Conservation (phyloP, 305 asterid species). For the Solanum hybrid region DNA sequence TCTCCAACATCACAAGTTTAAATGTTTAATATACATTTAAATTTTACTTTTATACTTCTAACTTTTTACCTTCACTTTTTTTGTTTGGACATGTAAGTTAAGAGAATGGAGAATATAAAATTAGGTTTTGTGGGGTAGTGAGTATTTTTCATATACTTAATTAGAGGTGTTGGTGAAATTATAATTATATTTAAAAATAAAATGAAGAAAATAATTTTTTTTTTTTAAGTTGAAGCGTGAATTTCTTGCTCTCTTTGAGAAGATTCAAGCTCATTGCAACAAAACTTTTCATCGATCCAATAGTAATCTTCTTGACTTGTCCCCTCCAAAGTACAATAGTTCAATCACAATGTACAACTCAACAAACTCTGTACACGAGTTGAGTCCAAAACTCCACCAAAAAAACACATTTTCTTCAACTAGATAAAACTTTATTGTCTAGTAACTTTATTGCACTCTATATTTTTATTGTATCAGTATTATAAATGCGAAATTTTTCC, state of each 20-base stretch:
- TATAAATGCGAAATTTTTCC: too few relatives aligned
- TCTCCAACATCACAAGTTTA: background rate
- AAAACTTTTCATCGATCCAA: accelerated
- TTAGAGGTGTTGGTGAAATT: background rate
- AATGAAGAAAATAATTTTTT: too few relatives aligned
- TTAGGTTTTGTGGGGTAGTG: background rate
- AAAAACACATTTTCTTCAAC: background rate
- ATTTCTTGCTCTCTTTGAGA: background rate
- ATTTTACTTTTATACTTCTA: background rate
- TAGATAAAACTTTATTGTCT: background rate
- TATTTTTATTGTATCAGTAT: background rate
- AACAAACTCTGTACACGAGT: background rate
- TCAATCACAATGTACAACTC: background rate
- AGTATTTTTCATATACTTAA: background rate
- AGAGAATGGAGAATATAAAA: background rate
- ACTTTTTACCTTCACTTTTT: background rate
- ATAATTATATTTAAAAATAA: too few relatives aligned
- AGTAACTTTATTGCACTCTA: background rate
- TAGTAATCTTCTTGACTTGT: background rate
- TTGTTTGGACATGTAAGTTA: background rate
- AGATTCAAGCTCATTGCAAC: background rate
- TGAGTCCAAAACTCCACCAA: background rate
- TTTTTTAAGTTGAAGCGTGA: background rate
- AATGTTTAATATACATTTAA: background rate
- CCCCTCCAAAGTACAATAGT: background rate